Evolutionary conservation across 75 land plant genomes (phyloP), one percentile per base, ranked within the genome.

Genomic region (Selaginella moellendorffii): DNA sequence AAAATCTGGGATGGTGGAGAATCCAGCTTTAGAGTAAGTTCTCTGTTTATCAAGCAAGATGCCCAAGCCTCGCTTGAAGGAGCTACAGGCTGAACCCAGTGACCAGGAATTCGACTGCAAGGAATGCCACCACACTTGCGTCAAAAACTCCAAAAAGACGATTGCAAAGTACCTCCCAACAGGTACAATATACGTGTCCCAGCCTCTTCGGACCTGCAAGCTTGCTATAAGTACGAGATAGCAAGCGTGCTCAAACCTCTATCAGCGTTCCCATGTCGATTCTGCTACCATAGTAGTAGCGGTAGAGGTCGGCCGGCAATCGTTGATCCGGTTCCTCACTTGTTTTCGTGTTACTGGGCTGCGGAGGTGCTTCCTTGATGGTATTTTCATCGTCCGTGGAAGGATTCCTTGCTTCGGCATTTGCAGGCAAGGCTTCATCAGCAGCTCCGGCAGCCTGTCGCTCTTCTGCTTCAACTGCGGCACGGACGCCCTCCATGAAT

Each of bases 381-480:
- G 30, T 28, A 8, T 61, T 28, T 14, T 52, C 54, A 54, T 68
- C 62, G 27, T 30, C 58, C 26, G 42, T 52, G 21, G 58, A 67
- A 24, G 30, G 22, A 10, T 36, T 5, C 5, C 14, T 36, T 36
- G 97, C 92, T 66, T 66, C 84, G 51, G 92, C 84, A 65, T 90
- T 95, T 56, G 97, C 99, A 72, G 82, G 81, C 68, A 79, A 85
- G 64, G 97, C 86, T 68, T 90, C 86, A 65, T 82, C 86, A 65
- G 97, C 88, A 29, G 92, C 90, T 51, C 87, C 96, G 65, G 83
- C 78, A 28, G 81, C 90, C 76, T 83, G 82, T 0, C 87, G 81
- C 63, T 95, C 99, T 69, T 95, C 99, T 63, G 84, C 92, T 73
- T 90, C 99, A 64, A 95, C 99, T 64, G 99, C 90, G 63, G 85